phyloP scores from a whole-genome alignment of 2,329 filamentous ascomycete genomes.

The Aphanocladium album region DNA sequence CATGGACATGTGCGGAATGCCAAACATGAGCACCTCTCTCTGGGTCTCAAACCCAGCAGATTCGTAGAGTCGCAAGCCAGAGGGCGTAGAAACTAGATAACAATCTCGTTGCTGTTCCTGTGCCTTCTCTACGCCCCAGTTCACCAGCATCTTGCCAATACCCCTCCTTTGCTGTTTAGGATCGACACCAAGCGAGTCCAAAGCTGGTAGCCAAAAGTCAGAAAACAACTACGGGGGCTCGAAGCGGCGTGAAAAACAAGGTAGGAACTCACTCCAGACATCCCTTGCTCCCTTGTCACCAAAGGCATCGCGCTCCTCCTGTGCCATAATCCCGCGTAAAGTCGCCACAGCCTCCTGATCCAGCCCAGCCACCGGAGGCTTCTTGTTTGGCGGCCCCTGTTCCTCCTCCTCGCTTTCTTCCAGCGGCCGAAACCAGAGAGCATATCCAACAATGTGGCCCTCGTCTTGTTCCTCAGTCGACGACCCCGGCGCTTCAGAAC shows the following conservation, averaged over 20 bases:
- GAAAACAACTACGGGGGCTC: background rate
- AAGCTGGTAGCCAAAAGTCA: conserved; percentile 9
- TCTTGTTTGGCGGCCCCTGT: background rate
- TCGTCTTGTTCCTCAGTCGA: background rate
- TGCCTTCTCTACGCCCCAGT: conserved; percentile 16
- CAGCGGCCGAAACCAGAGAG: conserved; percentile 13
- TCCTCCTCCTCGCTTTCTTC: background rate
- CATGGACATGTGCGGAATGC: conserved; percentile 13
- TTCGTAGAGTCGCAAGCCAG: conserved; percentile 12
- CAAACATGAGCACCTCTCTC: conserved; percentile 13
- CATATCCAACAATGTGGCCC: conserved; percentile 15
- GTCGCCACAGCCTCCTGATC: conserved; percentile 11
- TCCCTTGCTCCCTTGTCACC: conserved; percentile 15
- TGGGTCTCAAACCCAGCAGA: conserved; percentile 12
- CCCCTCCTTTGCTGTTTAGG: conserved; percentile 15
- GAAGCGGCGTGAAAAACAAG: background rate
- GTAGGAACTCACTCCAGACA: conserved; percentile 16
- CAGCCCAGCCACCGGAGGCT: background rate
- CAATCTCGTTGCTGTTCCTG: conserved; percentile 12
- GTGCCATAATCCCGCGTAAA: conserved; percentile 6
- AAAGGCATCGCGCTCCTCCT: conserved; percentile 12
- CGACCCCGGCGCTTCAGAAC: background rate
- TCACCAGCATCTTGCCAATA: conserved; percentile 16
- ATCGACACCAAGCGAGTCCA: conserved; percentile 18
- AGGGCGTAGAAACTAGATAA: conserved; percentile 15